Conservation (phyloP, 2,329 filamentous ascomycete species). For the Alternaria atra region DNA sequence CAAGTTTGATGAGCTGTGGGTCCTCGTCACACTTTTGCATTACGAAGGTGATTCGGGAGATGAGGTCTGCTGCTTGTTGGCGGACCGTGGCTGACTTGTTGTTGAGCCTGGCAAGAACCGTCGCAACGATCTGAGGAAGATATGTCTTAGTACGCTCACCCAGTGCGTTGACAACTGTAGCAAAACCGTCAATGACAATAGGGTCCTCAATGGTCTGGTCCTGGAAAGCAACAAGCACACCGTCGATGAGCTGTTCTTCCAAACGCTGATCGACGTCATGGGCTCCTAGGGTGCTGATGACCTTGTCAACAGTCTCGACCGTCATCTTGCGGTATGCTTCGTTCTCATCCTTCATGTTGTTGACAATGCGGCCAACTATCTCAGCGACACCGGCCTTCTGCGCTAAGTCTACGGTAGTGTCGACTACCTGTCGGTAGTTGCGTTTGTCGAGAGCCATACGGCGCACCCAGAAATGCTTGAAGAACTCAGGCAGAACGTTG, state of each 20-base stretch:
- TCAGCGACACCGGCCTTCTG: constrained; percentile 98
- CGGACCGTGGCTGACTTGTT: constrained; percentile 97
- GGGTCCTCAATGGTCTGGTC: constrained; percentile 97
- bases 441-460: constrained; percentile 97
- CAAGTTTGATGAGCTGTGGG: constrained; percentile 92
- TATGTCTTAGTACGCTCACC: constrained; percentile 95
- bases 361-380: constrained; percentile 91
- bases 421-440: constrained; percentile 97
- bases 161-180: constrained; percentile 94
- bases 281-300: constrained; percentile 89
- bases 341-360: constrained; percentile 96
- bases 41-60: constrained; percentile 96
- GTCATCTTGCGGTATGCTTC: constrained; percentile 99
- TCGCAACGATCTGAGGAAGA: constrained; percentile 94
- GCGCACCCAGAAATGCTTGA: constrained; percentile 98
- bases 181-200: constrained; percentile 96
- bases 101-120: constrained; percentile 94
- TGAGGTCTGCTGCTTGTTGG: constrained; percentile 95
- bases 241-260: constrained; percentile 93
- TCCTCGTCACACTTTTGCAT: constrained; percentile 99
- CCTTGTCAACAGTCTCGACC: constrained; percentile 95
- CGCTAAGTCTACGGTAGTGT: constrained; percentile 95
- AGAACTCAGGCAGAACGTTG: constrained; percentile 93
- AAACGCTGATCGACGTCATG: constrained; percentile 92
- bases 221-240: constrained; percentile 95